phyloP scores from a whole-genome alignment of 2,329 filamentous ascomycete genomes.

The Metarhizium guizhouense region DNA sequence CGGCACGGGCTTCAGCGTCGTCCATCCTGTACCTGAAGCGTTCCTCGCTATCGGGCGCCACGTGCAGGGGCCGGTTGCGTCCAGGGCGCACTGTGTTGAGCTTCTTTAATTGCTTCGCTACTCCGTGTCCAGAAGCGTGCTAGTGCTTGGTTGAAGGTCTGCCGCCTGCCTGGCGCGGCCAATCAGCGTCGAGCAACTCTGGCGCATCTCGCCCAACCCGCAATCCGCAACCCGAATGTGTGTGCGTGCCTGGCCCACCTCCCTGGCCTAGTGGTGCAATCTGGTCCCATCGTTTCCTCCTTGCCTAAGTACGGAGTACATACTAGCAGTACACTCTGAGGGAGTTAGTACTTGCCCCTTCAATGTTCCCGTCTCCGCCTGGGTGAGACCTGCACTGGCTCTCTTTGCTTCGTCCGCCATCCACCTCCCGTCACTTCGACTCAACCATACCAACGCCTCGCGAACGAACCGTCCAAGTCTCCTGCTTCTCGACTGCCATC shows the following conservation, averaged over 20 bases:
- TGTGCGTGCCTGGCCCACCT: too few species aligned
- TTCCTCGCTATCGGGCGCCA: background rate
- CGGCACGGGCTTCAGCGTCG: background rate
- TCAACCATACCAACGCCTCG: constrained; percentile 4
- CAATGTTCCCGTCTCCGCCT: constrained; percentile 6
- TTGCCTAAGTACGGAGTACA: too few species aligned
- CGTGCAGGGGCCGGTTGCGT: background rate
- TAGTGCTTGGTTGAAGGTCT: constrained; percentile 3
- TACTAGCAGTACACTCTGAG: too few species aligned
- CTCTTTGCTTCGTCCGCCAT: constrained; percentile 7
- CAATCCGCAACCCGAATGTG: background rate
- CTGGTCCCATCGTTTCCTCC: too few species aligned
- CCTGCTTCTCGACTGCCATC: background rate
- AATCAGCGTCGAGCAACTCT: background rate
- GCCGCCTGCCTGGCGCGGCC: background rate
- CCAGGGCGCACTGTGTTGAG: constrained; percentile 7
- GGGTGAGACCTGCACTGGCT: constrained; percentile 11
- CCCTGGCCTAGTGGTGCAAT: too few species aligned
- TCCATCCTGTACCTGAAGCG: background rate
- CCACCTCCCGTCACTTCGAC: background rate
- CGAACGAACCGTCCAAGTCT: constrained; percentile 7
- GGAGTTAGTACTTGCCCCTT: background rate
- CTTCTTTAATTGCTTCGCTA: background rate
- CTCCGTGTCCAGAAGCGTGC: constrained; percentile 2
- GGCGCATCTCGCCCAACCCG: background rate